Conservation (phyloP, 352 stramenopile species). For the Phytophthora foliorum region DNA sequence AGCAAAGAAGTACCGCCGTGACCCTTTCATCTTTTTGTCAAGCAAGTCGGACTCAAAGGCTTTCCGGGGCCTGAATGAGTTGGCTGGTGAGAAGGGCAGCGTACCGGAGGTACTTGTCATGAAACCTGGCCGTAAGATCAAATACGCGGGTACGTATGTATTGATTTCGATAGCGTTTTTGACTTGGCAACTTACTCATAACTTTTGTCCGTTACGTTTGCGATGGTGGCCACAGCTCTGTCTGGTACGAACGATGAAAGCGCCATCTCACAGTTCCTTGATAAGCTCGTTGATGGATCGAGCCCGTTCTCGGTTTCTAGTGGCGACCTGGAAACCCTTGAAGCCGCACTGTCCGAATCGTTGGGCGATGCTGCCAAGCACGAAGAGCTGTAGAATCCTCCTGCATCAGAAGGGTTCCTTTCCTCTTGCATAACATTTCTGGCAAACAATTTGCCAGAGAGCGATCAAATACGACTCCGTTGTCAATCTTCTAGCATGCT, state of each 20-base stretch:
- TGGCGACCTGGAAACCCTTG: slow-evolving; percentile 35
- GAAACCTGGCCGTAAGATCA: slow-evolving; percentile 69
- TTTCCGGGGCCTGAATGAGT: slow-evolving; percentile 53
- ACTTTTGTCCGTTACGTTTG: slow-evolving; percentile 12
- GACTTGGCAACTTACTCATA: neutral
- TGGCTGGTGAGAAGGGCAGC: slow-evolving; percentile 40
- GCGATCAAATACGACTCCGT: slow-evolving; percentile 2
- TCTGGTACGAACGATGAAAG: slow-evolving; percentile 38
- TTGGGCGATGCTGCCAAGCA: slow-evolving; percentile 26
- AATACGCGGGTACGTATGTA: slow-evolving; percentile 62
- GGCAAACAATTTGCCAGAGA: slow-evolving; percentile 6
- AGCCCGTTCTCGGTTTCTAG: slow-evolving; percentile 48
- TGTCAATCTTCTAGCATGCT: slow-evolving; percentile 16
- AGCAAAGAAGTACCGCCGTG: slow-evolving; percentile 83
- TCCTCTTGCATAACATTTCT: slow-evolving; percentile 6
- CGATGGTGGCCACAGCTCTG: slow-evolving; percentile 43
- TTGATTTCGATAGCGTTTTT: neutral
- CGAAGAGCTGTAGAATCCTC: slow-evolving; percentile 38
- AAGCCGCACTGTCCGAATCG: slow-evolving; percentile 25
- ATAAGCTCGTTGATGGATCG: slow-evolving; percentile 77
- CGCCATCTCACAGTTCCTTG: slow-evolving; percentile 57
- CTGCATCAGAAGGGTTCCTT: neutral
- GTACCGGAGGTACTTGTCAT: slow-evolving; percentile 55
- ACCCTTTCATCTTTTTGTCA: slow-evolving; percentile 73
- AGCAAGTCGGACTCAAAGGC: slow-evolving; percentile 39